Evolutionary conservation across 164 flowering plant genomes (phyloP).

Genomic region (Vitis amurensis): DNA sequence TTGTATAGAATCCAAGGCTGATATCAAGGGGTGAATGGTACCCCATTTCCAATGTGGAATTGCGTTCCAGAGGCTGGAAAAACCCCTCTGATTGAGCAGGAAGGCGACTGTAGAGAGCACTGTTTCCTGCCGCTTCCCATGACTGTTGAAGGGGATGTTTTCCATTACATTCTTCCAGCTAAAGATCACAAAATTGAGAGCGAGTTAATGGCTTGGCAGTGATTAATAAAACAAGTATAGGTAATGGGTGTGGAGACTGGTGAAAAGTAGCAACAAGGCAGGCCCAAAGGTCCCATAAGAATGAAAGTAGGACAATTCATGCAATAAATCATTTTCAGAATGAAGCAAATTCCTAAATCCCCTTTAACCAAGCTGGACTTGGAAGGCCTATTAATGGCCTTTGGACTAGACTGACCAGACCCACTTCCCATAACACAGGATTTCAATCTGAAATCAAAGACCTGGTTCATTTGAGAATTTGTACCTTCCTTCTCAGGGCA

Average conservation of each 20-base stretch:
- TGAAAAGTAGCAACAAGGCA: too few relatives aligned
- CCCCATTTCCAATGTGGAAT: constrained; percentile 42
- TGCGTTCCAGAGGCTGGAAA: constrained; percentile 41
- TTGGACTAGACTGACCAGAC: too few relatives aligned
- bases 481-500: constrained; percentile 41
- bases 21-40: constrained; percentile 5
- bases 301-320: background rate
- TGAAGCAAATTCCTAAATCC: background rate
- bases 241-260: too few relatives aligned
- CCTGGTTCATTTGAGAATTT: background rate
- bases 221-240: too few relatives aligned
- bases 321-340: background rate
- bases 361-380: too few relatives aligned
- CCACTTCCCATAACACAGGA: too few relatives aligned
- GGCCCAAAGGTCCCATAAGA: too few relatives aligned
- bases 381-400: too few relatives aligned
- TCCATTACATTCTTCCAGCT: constrained; percentile 35
- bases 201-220: background rate
- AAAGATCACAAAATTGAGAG: background rate
- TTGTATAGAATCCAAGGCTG: too few relatives aligned
- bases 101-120: constrained; percentile 20
- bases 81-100: constrained; percentile 38
- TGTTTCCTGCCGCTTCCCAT: constrained; percentile 37
- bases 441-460: too few relatives aligned
- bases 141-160: constrained; percentile 20